Evolutionary conservation across 1,284 basidiomycete species (phyloP).

Genomic region (Fomitopsis palustris): DNA sequence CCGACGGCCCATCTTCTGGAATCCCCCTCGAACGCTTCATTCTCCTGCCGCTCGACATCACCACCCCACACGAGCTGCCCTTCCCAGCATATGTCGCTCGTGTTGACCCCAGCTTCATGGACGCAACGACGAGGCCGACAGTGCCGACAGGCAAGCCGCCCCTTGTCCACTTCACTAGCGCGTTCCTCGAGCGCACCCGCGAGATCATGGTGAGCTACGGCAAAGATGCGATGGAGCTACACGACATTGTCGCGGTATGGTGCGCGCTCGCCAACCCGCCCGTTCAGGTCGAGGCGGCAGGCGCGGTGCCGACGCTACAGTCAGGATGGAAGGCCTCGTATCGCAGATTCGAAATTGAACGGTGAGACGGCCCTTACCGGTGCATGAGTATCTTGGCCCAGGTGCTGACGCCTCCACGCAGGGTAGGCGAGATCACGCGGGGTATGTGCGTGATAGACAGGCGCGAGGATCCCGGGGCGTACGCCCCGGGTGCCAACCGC

Average conservation of each 20-base stretch:
- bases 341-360: constrained; percentile 65
- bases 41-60: constrained; percentile 79
- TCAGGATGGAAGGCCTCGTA: constrained; percentile 51
- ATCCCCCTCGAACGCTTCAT: constrained; percentile 65
- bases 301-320: constrained; percentile 28
- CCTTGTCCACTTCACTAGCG: constrained; percentile 72
- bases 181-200: constrained; percentile 74
- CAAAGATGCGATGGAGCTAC: constrained; percentile 84
- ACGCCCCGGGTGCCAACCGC: constrained; percentile 60
- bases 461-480: constrained; percentile 54
- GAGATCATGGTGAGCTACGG: constrained; percentile 69
- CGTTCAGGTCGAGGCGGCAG: constrained; percentile 20
- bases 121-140: constrained; percentile 44
- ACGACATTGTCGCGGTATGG: constrained; percentile 83
- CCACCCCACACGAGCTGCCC: constrained; percentile 73
- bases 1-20: constrained; percentile 32
- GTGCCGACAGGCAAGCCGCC: constrained; percentile 42
- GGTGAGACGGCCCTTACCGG: constrained; percentile 39
- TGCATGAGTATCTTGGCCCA: background rate
- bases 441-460: constrained; percentile 77
- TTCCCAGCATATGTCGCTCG: constrained; percentile 58
- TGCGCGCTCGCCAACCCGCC: constrained; percentile 70
- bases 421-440: constrained; percentile 54
- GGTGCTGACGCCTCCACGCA: constrained; percentile 15
- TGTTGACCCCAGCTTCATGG: constrained; percentile 52